These are phyloP conservation scores for Schizophyllum commune DNA, from an alignment of 1,284 basidiomycete genomes.

Conservation along the genomic window DNA sequence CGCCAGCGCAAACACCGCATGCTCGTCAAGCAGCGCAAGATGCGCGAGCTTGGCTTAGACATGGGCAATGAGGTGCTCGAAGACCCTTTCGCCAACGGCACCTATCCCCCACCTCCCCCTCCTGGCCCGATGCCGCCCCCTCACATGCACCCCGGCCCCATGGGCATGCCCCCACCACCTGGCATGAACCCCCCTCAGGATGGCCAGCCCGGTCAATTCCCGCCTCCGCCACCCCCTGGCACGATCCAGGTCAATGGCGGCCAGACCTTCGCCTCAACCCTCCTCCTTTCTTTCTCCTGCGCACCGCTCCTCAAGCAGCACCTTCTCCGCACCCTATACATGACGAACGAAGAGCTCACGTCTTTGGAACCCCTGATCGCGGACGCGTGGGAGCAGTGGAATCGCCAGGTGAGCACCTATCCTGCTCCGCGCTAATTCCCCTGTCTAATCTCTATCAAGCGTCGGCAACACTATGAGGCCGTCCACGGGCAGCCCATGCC, in stretches of 20 bases:
- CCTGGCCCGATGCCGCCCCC: slow-evolving; percentile 48
- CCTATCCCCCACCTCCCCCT: slow-evolving; percentile 14
- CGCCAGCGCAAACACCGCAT: slow-evolving; percentile 72
- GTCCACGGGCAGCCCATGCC: slow-evolving; percentile 31
- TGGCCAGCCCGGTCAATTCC: background rate
- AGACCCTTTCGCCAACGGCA: slow-evolving; percentile 33
- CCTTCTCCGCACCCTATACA: slow-evolving; percentile 57
- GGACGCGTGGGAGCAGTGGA: slow-evolving; percentile 77
- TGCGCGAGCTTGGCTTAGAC: slow-evolving; percentile 68
- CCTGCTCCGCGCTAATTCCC: slow-evolving; percentile 1
- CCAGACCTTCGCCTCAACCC: slow-evolving; percentile 64
- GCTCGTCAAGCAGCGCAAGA: slow-evolving; percentile 67
- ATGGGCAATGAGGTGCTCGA: slow-evolving; percentile 62
- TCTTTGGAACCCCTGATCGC: slow-evolving; percentile 71
- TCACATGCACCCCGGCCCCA: slow-evolving; percentile 46
- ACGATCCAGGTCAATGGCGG: slow-evolving; percentile 43
- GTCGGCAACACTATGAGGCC: slow-evolving; percentile 55
- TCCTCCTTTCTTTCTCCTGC: slow-evolving; percentile 65
- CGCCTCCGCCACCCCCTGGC: slow-evolving; percentile 23
- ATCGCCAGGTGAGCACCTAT: slow-evolving; percentile 52
- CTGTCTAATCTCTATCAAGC: slow-evolving; percentile 27
- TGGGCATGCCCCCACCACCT: slow-evolving; percentile 30
- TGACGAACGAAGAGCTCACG: slow-evolving; percentile 72
- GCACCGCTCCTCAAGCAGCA: slow-evolving; percentile 66
- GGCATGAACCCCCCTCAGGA: slow-evolving; percentile 1